Base-by-base conservation (phyloP, 345 rosid genomes). In the Aquilaria yunnanensis region DNA sequence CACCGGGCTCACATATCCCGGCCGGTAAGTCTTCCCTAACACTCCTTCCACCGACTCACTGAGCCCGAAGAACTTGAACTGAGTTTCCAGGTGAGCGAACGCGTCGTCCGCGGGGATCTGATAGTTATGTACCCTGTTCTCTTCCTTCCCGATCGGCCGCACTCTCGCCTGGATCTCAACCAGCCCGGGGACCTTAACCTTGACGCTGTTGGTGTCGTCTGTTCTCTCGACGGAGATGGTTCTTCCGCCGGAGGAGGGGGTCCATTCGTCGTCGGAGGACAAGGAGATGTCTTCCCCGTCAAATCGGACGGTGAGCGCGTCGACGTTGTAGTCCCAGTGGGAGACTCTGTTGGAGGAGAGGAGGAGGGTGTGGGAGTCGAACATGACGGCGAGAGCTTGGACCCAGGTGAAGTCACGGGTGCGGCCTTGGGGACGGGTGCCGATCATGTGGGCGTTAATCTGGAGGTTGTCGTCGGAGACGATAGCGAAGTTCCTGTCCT, bases 351-450 rank as follows among this genome's bases (percentile, higher is more conserved):
- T 82, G 32, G 92, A 83, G 2, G 88, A 79, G 33, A 90, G 59
- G 63, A 78, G 72, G 1, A 85, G 83, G 11, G 75, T 80, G 75
- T 82, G 81, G 2, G 76, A 58, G 47, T 86, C 89, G 32, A 87
- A 78, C 78, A 80, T 74, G 10, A 84, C 67, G 1, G 81, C 70
- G 9, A 87, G 74, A 63, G 89, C 89, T 67, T 86, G 96, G 32
- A 85, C 89, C 96, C 92, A 85, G 3, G 86, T 88, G 76, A 57
- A 85, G 79, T 85, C 96, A 8, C 87, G 66, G 2, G 85, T 81
- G 67, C 89, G 69, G 47, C 84, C 76, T 47, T 66, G 62, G 5
- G 88, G 86, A 61, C 89, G 64, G 5, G 76, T 84, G 43, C 91
- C 90, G 2, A 82, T 80, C 71, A 90, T 81, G 52, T 85, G 88